Conservation (phyloP, 306 rosid genomes). For the Dryas drummondii region DNA sequence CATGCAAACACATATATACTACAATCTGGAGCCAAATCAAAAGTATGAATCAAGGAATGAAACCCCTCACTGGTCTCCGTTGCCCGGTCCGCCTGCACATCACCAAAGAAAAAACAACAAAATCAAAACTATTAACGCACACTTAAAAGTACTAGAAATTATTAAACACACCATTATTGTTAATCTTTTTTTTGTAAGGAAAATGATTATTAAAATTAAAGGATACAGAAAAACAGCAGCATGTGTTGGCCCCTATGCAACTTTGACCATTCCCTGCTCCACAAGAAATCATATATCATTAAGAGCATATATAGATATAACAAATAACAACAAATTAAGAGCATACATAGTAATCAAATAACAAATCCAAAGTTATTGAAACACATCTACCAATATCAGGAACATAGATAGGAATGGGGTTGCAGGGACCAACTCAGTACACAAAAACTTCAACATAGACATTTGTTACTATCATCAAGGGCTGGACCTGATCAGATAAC, state of each 20-base stretch:
- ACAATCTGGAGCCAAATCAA: not conserved
- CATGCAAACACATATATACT: not conserved
- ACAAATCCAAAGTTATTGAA: slow-evolving; percentile 3
- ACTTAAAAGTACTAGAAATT: not conserved
- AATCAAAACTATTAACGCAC: not conserved
- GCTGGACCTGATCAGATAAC: slow-evolving; percentile 45
- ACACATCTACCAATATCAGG: slow-evolving; percentile 22
- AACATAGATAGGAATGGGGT: slow-evolving; percentile 16
- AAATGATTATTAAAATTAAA: slow-evolving; percentile 8
- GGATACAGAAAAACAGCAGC: slow-evolving; percentile 48
- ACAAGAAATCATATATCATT: slow-evolving; percentile 33
- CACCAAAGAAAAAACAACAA: not conserved
- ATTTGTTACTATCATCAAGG: slow-evolving; percentile 11
- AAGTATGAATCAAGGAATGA: not conserved
- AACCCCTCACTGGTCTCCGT: slow-evolving; percentile 2
- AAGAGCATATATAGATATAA: too few species aligned
- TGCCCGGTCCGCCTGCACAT: not conserved
- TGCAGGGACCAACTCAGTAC: slow-evolving; percentile 30
- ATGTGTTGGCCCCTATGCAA: slow-evolving; percentile 45
- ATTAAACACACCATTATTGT: too few species aligned
- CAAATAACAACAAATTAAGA: not conserved
- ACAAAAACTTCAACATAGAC: slow-evolving; percentile 8
- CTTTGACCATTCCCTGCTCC: slow-evolving; percentile 52
- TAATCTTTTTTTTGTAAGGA: too few species aligned
- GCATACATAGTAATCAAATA: not conserved